phyloP scores from a whole-genome alignment of 106 monocot species.

The Amphibolis antarctica region DNA sequence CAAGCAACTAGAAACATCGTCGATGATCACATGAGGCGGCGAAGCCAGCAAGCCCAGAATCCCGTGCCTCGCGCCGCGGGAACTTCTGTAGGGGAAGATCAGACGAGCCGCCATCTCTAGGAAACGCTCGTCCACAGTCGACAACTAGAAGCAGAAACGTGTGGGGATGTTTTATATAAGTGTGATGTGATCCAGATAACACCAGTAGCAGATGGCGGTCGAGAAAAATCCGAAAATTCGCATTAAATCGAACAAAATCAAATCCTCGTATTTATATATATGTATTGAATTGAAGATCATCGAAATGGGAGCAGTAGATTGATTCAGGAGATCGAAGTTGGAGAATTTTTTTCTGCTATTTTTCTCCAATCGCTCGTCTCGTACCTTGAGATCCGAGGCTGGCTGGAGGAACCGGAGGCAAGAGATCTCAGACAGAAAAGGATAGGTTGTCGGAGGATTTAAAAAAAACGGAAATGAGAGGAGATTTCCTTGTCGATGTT shows the following conservation, averaged over 20 bases:
- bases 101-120: conserved; percentile 38
- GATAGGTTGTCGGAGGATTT: no score
- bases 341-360: background rate
- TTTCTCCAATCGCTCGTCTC: background rate
- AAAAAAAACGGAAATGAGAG: no score
- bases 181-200: conserved; percentile 3
- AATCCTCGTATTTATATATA: no score
- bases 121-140: background rate
- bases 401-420: background rate
- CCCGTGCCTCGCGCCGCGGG: conserved; percentile 32
- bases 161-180: conserved; percentile 2
- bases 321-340: background rate
- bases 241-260: background rate
- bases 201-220: background rate
- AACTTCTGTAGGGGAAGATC: conserved; percentile 44
- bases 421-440: no score
- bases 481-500: no score
- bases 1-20: background rate
- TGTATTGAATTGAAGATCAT: background rate
- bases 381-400: background rate
- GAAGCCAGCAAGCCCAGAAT: conserved; percentile 26
- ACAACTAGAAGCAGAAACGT: background rate
- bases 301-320: background rate
- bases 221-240: background rate
- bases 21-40: conserved; percentile 60